phyloP scores from a whole-genome alignment of 345 rosid species.

The Mangifera indica region DNA sequence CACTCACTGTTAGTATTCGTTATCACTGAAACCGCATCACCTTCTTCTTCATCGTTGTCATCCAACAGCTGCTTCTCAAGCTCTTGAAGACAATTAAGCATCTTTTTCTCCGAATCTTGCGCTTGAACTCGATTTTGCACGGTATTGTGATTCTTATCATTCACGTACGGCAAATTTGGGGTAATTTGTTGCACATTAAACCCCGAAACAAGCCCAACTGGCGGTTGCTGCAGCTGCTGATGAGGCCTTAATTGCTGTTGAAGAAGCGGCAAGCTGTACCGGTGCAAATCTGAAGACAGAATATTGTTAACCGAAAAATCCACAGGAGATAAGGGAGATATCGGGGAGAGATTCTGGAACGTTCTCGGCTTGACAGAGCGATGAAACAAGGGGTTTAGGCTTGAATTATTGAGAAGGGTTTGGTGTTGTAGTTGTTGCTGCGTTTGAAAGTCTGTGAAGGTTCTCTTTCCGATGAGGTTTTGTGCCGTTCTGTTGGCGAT shows the following conservation, averaged over 20 bases:
- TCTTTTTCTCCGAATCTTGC: constrained; percentile 59
- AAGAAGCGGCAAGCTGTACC: constrained; percentile 53
- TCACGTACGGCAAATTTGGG: constrained; percentile 28
- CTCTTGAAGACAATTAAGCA: constrained; percentile 74
- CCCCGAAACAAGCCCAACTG: constrained; percentile 3
- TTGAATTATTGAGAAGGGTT: constrained; percentile 32
- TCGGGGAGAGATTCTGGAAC: constrained; percentile 45
- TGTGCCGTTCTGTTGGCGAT: constrained; percentile 48
- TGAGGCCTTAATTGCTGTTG: constrained; percentile 46
- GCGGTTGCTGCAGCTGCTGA: not conserved
- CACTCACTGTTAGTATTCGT: constrained; percentile 76
- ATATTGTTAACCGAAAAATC: constrained; percentile 37
- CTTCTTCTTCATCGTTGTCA: constrained; percentile 61
- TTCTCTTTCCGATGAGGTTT: constrained; percentile 57
- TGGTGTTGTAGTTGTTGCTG: constrained; percentile 37
- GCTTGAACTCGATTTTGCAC: constrained; percentile 29
- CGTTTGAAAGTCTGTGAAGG: constrained; percentile 65
- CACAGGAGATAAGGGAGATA: constrained; percentile 42
- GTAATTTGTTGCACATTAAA: constrained; percentile 9
- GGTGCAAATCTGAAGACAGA: constrained; percentile 33
- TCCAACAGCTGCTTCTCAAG: constrained; percentile 77
- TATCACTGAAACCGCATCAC: constrained; percentile 69
- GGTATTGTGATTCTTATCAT: constrained; percentile 24
- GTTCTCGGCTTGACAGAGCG: constrained; percentile 80
- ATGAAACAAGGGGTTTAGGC: constrained; percentile 42